Percentiles rank a stretch among this genome's conserved stretches.
phyloP scores from a whole-genome alignment of 2,329 filamentous ascomycete species.

The Cryphonectria japonica region DNA sequence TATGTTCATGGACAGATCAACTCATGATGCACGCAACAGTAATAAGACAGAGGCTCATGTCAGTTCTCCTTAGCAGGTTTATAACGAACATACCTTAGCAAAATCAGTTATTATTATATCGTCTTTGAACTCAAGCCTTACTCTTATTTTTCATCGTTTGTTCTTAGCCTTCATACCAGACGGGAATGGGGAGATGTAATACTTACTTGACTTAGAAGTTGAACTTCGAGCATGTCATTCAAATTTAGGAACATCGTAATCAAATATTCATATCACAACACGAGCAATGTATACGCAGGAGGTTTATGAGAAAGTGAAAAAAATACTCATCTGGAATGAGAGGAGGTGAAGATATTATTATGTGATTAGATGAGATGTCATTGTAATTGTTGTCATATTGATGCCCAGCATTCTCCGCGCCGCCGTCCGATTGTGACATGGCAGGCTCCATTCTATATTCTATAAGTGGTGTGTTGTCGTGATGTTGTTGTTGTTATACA shows the following conservation, averaged over 20 bases:
- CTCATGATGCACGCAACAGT: not conserved
- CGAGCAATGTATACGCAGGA: not conserved
- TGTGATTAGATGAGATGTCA: not conserved
- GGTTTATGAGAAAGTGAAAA: not conserved
- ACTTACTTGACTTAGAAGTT: not conserved
- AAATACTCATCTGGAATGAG: not conserved
- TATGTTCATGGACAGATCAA: not conserved
- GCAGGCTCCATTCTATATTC: not conserved
- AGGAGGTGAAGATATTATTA: not conserved
- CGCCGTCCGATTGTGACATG: slow-evolving; percentile 7
- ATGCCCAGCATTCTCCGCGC: slow-evolving; percentile 10
- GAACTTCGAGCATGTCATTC: not conserved
- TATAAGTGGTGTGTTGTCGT: slow-evolving; percentile 2
- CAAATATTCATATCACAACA: not conserved
- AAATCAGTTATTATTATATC: too few species aligned
- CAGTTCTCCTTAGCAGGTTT: not conserved
- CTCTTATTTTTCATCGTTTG: too few species aligned
- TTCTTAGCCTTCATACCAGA: too few species aligned
- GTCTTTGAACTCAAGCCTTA: too few species aligned
- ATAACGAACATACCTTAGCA: not conserved
- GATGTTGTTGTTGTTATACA: not conserved
- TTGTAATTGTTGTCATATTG: slow-evolving; percentile 5
- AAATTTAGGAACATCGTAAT: too few species aligned
- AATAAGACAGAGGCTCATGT: not conserved
- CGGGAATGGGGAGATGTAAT: too few species aligned